Percentiles rank a stretch among this genome's conserved stretches.
Conservation (phyloP, 2,329 filamentous ascomycete species). For the Juglanconis oblonga region DNA sequence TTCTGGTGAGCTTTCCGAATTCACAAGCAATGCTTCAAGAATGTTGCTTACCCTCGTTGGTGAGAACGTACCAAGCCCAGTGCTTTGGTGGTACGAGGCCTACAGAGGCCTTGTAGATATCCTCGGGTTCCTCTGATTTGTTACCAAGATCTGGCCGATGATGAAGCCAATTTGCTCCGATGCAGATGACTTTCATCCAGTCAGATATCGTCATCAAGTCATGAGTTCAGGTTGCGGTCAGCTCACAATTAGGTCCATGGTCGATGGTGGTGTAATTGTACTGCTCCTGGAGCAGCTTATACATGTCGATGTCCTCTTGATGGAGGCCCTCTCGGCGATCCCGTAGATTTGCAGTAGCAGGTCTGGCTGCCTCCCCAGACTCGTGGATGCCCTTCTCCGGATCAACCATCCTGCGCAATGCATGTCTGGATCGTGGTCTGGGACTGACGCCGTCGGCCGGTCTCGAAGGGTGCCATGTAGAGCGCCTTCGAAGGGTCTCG, state of each 20-base stretch:
- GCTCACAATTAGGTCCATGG: constrained; percentile 60
- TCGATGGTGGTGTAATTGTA: constrained; percentile 75
- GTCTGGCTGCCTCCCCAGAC: neutral
- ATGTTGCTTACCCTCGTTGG: constrained; percentile 52
- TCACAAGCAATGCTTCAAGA: neutral
- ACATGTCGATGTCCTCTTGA: constrained; percentile 33
- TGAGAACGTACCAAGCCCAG: constrained; percentile 72
- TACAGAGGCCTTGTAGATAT: constrained; percentile 1
- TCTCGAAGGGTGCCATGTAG: neutral
- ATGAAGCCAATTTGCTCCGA: constrained; percentile 68
- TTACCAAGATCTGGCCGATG: constrained; percentile 29
- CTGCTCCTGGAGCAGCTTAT: constrained; percentile 62
- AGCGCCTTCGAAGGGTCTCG: neutral
- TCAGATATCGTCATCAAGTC: constrained; percentile 11
- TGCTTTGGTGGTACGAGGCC: constrained; percentile 38
- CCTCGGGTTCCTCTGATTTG: neutral
- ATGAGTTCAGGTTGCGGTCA: constrained; percentile 14
- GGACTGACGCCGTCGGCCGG: neutral
- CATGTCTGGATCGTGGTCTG: neutral
- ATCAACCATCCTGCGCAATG: constrained; percentile 1
- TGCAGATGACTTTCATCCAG: constrained; percentile 53
- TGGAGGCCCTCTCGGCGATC: neutral
- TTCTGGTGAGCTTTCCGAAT: constrained; percentile 18
- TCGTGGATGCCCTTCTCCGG: constrained; percentile 6
- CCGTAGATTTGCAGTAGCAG: neutral